Conservation (phyloP, 306 rosid species). For the Lathyrus sativus region DNA sequence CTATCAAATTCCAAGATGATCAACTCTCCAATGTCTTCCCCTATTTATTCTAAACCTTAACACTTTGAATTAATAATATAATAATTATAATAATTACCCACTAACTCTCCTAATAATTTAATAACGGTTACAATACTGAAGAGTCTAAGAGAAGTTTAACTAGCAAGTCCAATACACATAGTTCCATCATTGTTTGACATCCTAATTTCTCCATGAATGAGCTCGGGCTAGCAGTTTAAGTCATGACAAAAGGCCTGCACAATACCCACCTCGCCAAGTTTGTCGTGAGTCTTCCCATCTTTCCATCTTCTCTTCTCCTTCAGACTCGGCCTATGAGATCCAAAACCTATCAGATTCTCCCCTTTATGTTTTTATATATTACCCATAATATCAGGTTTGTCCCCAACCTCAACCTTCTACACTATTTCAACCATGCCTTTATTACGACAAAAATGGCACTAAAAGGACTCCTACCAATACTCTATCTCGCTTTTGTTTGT, state of each 20-base stretch:
- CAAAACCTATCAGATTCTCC: not conserved
- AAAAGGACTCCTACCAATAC: not conserved
- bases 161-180: not conserved
- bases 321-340: not conserved
- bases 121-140: too few relatives aligned
- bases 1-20: too few relatives aligned
- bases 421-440: not conserved
- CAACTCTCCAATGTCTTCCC: too few relatives aligned
- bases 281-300: not conserved
- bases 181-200: not conserved
- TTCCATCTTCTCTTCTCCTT: not conserved
- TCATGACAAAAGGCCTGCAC: not conserved
- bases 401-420: not conserved
- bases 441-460: too few relatives aligned
- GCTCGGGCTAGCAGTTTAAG: not conserved
- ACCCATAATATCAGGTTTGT: not conserved
- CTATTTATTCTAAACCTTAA: too few relatives aligned
- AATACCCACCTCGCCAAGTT: not conserved
- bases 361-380: not conserved
- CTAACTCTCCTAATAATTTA: too few relatives aligned
- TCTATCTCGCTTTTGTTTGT: not conserved
- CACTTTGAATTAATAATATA: too few relatives aligned
- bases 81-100: too few relatives aligned
- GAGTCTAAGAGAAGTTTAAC: not conserved
- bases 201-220: not conserved